Evolutionary conservation across 805 yeast genomes (phyloP), one percentile per base, ranked within the genome.

Genomic region (Metschnikowia sp.): DNA sequence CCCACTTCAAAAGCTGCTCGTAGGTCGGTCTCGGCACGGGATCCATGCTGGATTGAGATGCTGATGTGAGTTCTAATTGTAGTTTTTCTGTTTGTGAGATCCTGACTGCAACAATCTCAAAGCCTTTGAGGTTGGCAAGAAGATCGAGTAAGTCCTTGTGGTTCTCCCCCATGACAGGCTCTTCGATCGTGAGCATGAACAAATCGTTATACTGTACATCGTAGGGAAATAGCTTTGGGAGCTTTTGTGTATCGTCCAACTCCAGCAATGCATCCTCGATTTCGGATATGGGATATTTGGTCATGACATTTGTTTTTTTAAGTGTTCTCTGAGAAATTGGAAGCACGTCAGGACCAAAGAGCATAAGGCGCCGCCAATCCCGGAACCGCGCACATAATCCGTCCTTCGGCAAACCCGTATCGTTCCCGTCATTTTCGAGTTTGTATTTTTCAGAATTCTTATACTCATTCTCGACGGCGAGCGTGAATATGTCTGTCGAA

Each of bases 171-270:
- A 64, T 40, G 12, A 63, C 56, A 11, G 64, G 59, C 3, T 52
- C 50, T 46, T 69, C 74, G 3, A 72, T 65, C 8, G 71, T 63
- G 10, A 71, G 54, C 10, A 70, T 39, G 39, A 52, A 52, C 38
- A 57, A 62, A 28, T 53, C 60, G 33, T 58, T 57, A 51, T 58
- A 71, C 15, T 47, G 39, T 2, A 71, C 33, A 42, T 70, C 74
- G 44, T 51, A 68, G 10, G 74, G 74, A 15, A 66, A 55, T 0
- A 55, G 42, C 3, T 53, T 54, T 4, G 44, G 29, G 5, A 60
- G 39, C 4, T 42, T 42, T 9, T 29, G 6, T 10, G 36, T 13
- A 34, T 35, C 33, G 43, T 53, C 26, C 53, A 34, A 6, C 29
- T 42, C 13, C 19, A 32, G 8, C 45, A 40, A 18, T 8, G 44